Percentiles rank a stretch among this genome's conserved stretches.
phyloP scores from a whole-genome alignment of 2,329 filamentous ascomycete species.

The Cercospora sesami region DNA sequence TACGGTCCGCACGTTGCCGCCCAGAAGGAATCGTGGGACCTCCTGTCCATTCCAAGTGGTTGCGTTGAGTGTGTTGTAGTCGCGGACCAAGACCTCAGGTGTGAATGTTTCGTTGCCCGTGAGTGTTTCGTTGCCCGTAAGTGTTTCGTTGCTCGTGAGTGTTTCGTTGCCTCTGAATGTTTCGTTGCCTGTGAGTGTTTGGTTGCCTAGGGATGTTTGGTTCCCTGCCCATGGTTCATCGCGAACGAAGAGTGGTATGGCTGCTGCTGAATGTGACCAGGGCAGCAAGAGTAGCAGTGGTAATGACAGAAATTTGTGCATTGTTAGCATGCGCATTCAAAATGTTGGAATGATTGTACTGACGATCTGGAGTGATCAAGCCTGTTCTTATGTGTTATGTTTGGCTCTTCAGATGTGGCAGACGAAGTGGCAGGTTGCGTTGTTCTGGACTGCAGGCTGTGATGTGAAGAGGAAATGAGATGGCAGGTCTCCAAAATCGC shows the following conservation, averaged over 20 bases:
- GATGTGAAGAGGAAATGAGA: neutral
- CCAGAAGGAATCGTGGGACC: neutral
- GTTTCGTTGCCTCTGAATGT: neutral
- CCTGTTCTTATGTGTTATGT: neutral
- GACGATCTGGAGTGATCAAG: constrained; percentile 6
- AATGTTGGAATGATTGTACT: constrained; percentile 8
- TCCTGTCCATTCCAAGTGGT: constrained; percentile 19
- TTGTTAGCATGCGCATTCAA: constrained; percentile 11
- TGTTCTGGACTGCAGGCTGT: neutral
- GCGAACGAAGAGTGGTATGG: neutral
- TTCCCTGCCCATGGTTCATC: neutral
- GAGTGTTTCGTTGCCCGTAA: neutral
- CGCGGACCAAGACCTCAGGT: constrained; percentile 19
- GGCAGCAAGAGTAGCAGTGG: constrained; percentile 8
- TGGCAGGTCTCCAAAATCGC: neutral
- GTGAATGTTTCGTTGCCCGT: neutral
- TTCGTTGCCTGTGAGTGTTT: neutral
- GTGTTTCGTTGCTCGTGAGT: neutral
- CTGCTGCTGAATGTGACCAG: neutral
- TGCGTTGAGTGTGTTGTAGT: constrained; percentile 28
- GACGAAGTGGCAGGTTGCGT: constrained; percentile 9
- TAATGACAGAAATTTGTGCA: constrained; percentile 13
- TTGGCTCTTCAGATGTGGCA: constrained; percentile 3
- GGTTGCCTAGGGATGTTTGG: neutral
- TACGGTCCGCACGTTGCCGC: neutral